phyloP scores from a whole-genome alignment of 768 basidiomycete species.

The Coprinopsis sp. region DNA sequence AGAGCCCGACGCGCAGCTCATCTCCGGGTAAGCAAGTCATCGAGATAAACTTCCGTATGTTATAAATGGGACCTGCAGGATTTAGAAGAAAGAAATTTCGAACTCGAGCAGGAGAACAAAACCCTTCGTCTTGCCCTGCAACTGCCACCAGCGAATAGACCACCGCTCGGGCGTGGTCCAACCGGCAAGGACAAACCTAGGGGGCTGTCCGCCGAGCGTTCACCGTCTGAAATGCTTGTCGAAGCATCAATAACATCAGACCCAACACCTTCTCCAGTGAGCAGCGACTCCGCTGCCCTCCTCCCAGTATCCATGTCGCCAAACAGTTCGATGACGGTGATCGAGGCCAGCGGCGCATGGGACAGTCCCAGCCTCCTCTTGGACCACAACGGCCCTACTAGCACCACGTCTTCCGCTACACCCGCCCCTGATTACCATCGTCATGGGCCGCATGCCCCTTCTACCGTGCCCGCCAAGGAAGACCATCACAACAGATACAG shows the following conservation, averaged over 20 bases:
- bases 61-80: constrained; percentile 51
- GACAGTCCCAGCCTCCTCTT: constrained; percentile 53
- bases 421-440: constrained; percentile 38
- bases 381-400: constrained; percentile 36
- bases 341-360: constrained; percentile 47
- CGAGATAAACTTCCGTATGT: constrained; percentile 28
- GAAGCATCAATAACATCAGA: constrained; percentile 38
- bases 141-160: constrained; percentile 69
- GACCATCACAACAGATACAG: too few relatives aligned
- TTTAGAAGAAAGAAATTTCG: constrained; percentile 73
- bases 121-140: constrained; percentile 67
- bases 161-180: constrained; percentile 75
- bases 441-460: constrained; percentile 36
- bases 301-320: constrained; percentile 45
- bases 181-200: constrained; percentile 84
- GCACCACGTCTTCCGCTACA: constrained; percentile 32
- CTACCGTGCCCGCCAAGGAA: too few relatives aligned
- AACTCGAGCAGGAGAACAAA: constrained; percentile 81
- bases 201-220: constrained; percentile 17
- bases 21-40: constrained; percentile 54
- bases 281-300: constrained; percentile 60
- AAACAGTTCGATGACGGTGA: constrained; percentile 42
- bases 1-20: constrained; percentile 85
- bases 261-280: constrained; percentile 48
- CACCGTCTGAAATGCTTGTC: constrained; percentile 33